Conservation (phyloP, 352 stramenopile species). For the Pythium graminicola region DNA sequence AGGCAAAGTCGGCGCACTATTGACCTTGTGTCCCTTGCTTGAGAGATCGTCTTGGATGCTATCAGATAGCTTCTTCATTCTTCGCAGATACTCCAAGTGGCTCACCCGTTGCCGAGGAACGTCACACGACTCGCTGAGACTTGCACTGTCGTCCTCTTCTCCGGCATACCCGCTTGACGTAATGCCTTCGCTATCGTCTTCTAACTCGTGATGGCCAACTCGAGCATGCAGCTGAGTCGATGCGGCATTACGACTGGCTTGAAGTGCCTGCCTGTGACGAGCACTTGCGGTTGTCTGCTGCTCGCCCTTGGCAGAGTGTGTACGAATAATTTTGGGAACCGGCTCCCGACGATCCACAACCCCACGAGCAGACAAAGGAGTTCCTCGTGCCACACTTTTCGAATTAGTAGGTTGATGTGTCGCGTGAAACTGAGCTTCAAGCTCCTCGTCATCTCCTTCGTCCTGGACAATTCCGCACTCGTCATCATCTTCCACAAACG, state of each 20-base stretch:
- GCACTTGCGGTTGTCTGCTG: not conserved
- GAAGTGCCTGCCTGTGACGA: not conserved
- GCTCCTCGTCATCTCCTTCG: slow-evolving; percentile 29
- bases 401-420: not conserved
- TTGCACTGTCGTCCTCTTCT: slow-evolving; percentile 26
- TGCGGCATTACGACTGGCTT: not conserved
- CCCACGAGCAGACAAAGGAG: not conserved
- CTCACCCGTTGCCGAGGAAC: slow-evolving; percentile 46
- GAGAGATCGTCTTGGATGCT: slow-evolving; percentile 54
- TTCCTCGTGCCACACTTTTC: not conserved
- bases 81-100: slow-evolving; percentile 64
- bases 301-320: no score
- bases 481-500: slow-evolving; percentile 28
- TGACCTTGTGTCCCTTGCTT: not conserved
- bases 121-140: slow-evolving; percentile 19
- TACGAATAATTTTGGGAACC: no score
- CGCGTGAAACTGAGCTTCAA: slow-evolving; percentile 8
- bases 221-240: not conserved
- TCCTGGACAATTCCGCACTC: slow-evolving; percentile 39
- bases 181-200: slow-evolving; percentile 5
- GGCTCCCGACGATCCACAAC: no score
- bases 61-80: slow-evolving; percentile 60
- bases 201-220: not conserved
- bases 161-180: slow-evolving; percentile 17
- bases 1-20: no score